These are phyloP conservation scores for Juncus effusus DNA, from an alignment of 176 grass and related monocot genomes.

Conservation along the genomic window DNA sequence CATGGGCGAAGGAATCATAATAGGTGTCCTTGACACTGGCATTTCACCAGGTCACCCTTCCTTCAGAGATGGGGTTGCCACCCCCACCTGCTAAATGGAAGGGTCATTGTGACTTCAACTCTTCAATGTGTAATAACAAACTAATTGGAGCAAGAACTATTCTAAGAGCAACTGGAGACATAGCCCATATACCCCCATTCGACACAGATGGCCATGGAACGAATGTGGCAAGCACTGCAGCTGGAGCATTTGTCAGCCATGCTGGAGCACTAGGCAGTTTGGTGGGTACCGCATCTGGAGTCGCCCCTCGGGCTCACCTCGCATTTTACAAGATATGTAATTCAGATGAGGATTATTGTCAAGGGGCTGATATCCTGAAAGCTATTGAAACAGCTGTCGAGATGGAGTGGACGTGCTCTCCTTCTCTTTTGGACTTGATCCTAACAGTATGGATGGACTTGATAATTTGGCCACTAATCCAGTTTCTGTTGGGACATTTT, in stretches of 20 bases:
- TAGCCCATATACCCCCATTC: not conserved
- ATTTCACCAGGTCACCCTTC: slow-evolving; percentile 29
- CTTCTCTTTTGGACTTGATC: slow-evolving; percentile 7
- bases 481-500: slow-evolving; percentile 30
- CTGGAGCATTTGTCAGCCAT: not conserved
- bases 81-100: slow-evolving; percentile 26
- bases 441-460: slow-evolving; percentile 1
- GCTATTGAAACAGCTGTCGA: slow-evolving; percentile 6
- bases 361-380: not conserved
- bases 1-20: slow-evolving; percentile 27
- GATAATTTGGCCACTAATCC: not conserved
- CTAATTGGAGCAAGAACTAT: slow-evolving; percentile 28
- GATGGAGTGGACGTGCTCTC: slow-evolving; percentile 67
- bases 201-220: slow-evolving; percentile 13
- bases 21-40: slow-evolving; percentile 30
- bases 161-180: not conserved
- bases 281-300: not conserved
- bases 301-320: slow-evolving; percentile 24
- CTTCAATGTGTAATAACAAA: slow-evolving; percentile 32
- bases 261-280: not conserved
- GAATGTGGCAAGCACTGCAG: slow-evolving; percentile 15
- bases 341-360: not conserved
- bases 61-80: slow-evolving; percentile 26
- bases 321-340: slow-evolving; percentile 14
- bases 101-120: slow-evolving; percentile 27